A percentile compares a stretch with the other conserved stretches of the same genome.
Conservation (phyloP, 2,329 filamentous ascomycete species). For the Sphaerulina musiva region DNA sequence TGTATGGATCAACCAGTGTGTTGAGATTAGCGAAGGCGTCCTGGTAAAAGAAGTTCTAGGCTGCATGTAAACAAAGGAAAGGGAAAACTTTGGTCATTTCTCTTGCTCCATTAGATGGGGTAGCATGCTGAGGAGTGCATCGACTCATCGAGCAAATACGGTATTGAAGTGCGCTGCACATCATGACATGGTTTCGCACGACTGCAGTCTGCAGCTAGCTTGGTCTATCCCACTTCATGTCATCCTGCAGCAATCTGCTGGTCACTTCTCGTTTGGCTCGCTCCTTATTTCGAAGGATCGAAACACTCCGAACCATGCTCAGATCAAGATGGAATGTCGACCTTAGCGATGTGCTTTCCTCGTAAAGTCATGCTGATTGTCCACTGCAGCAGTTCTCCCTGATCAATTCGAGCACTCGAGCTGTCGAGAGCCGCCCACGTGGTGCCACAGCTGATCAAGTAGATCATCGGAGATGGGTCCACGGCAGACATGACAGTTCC, state of each 20-base stretch:
- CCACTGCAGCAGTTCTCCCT: too few relatives aligned
- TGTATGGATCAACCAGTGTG: neutral
- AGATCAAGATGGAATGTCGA: too few relatives aligned
- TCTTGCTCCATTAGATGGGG: neutral
- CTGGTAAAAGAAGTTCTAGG: neutral
- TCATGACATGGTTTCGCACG: neutral
- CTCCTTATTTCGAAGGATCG: too few relatives aligned
- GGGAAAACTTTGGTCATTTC: neutral
- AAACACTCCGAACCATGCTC: too few relatives aligned
- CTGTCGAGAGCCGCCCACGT: too few relatives aligned
- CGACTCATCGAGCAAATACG: neutral
- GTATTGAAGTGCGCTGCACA: neutral
- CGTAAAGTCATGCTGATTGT: too few relatives aligned
- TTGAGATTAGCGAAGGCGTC: slow-evolving; percentile 9
- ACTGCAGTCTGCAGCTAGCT: neutral
- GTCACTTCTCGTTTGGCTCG: too few relatives aligned
- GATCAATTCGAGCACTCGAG: too few relatives aligned
- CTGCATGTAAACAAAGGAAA: neutral
- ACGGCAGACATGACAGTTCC: neutral
- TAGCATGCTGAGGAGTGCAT: neutral
- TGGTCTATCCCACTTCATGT: neutral
- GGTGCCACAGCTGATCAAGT: too few relatives aligned
- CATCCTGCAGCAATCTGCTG: neutral
- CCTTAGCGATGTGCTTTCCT: too few relatives aligned
- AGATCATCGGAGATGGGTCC: too few relatives aligned